Evolutionary conservation across 441 rosid species (phyloP).

Genomic region (Euphorbia schlechtendalii): DNA sequence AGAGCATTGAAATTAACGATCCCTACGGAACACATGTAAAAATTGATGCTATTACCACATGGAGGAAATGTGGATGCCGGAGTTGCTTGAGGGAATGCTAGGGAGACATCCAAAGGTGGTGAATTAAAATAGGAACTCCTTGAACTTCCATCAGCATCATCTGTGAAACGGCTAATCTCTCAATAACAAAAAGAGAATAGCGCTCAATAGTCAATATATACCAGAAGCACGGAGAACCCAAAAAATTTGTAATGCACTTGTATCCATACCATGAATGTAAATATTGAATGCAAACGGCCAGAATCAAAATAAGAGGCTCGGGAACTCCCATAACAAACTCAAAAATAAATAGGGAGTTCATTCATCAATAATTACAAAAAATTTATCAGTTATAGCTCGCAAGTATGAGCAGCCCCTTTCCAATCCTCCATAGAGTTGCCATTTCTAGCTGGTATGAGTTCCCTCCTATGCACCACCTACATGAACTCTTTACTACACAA

Average conservation of each 20-base stretch:
- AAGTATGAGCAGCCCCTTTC: too few relatives aligned
- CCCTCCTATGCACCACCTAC: background rate
- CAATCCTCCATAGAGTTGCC: background rate
- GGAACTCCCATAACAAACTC: background rate
- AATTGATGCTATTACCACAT: conserved; percentile 37
- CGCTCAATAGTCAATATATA: background rate
- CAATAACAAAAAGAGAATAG: conserved; percentile 3
- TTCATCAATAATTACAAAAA: too few relatives aligned
- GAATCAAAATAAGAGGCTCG: background rate
- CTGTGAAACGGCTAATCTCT: conserved; percentile 23
- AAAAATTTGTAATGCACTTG: too few relatives aligned
- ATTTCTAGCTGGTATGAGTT: background rate
- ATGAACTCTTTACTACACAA: background rate
- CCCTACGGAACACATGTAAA: too few relatives aligned
- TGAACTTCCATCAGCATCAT: conserved; percentile 28
- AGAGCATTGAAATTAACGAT: background rate
- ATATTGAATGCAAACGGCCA: background rate
- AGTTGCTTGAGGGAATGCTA: conserved; percentile 92
- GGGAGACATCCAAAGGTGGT: conserved; percentile 68
- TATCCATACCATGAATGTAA: too few relatives aligned
- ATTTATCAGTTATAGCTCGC: too few relatives aligned
- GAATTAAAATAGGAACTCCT: conserved; percentile 62
- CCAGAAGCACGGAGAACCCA: too few relatives aligned
- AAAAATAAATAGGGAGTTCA: too few relatives aligned
- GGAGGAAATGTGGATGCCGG: conserved; percentile 86